Evolutionary conservation across 2,329 filamentous ascomycete genomes (phyloP).

Genomic region (Xylariomycetidae sp.): DNA sequence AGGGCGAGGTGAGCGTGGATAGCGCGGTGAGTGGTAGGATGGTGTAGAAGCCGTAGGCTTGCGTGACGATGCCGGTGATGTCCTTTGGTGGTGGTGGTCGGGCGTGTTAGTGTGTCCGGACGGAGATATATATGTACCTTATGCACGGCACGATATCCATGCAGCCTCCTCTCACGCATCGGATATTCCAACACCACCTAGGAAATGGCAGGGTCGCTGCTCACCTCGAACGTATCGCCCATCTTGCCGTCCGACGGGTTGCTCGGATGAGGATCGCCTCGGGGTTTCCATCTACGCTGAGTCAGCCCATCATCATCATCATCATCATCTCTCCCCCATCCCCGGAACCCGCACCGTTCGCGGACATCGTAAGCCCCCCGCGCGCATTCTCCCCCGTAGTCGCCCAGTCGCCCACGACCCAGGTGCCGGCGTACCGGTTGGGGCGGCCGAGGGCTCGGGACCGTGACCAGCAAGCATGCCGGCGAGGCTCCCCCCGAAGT

Average conservation of each 20-base stretch:
- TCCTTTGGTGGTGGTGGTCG: conserved; percentile 5
- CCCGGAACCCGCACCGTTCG: conserved; percentile 34
- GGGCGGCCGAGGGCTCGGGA: conserved; percentile 53
- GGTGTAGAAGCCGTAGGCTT: conserved; percentile 63
- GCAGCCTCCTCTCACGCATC: too few relatives aligned
- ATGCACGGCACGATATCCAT: too few relatives aligned
- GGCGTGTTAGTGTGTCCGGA: not conserved
- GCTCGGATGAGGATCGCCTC: conserved; percentile 58
- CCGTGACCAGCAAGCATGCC: conserved; percentile 64
- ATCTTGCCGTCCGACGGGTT: conserved; percentile 57
- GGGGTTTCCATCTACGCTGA: conserved; percentile 54
- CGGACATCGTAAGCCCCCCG: conserved; percentile 58
- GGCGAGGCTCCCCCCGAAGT: conserved; percentile 67
- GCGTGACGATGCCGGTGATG: conserved; percentile 62
- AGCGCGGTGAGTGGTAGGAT: conserved; percentile 58
- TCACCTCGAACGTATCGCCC: conserved; percentile 55
- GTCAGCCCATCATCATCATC: conserved; percentile 3
- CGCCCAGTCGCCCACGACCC: conserved; percentile 61
- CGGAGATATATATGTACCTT: not conserved
- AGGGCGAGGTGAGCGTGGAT: conserved; percentile 46
- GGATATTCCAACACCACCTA: not conserved
- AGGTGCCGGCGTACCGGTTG: conserved; percentile 61
- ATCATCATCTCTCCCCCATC: not conserved
- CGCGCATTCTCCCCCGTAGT: conserved; percentile 56
- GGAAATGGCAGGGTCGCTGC: too few relatives aligned